Base-by-base conservation (phyloP, 2,329 filamentous ascomycete species). In the Cladophialophora chaetospira region DNA sequence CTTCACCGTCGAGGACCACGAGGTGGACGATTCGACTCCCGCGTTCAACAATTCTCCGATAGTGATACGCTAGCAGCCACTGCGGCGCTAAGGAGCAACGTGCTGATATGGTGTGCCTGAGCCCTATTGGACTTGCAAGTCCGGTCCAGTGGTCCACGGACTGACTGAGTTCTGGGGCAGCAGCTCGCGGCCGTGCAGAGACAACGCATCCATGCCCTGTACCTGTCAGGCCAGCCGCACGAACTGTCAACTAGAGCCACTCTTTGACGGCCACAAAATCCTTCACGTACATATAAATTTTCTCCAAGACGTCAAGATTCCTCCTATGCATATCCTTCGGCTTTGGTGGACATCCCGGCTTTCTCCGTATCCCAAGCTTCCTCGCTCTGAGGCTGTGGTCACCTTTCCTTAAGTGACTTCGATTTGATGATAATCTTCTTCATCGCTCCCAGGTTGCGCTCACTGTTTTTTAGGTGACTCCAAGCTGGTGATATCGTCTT, bases 101-200 rank as follows among this genome's bases (percentile, higher is more conserved):
- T 51, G 48, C 48, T 40, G 28, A 51, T 43, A 29, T 40, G 48
- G 48, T 23, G 36, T 42, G 23, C 35, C 48, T 33, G 36, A 51
- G n/a, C 35, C 31, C 36, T 26, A 50, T 51, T 28, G n/a, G 35
- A 26, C 26, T 29, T 2, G 35, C 38, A 53, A 53, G 49, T 53
- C 49, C 49, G n/a, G n/a, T n/a, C n/a, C n/a, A n/a, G n/a, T n/a
- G n/a, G 49, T 53, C 49, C 49, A 53, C 49, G 28, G 49, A 45
- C 35, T 38, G 49, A 38, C 25, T 31, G 26, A n/a, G 23, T 25
- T 49, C 36, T 21, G 15, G 25, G n/a, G 10, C 23, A 42, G 48
- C 35, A 13, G n/a, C 33, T 35, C 33, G 13, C 23, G 15, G 35
- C 29, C 15, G 48, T 35, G 26, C 36, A 28, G 2, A 28, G 33